Conservation (phyloP, 164 flowering plant genomes). For the Piper longum region DNA sequence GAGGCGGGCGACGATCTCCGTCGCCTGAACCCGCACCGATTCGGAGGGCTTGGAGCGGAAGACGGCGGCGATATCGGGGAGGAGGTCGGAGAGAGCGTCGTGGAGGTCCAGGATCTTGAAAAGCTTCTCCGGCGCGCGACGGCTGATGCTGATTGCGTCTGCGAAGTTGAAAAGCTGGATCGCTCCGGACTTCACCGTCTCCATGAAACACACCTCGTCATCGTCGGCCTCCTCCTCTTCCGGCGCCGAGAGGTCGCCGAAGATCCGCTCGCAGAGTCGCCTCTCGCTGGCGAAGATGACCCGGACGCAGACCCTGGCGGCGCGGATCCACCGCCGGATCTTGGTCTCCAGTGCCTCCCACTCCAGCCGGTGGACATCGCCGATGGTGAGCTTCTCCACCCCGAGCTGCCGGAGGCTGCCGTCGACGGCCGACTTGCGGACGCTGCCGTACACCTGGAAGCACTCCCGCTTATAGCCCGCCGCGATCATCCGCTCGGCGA, state of each 20-base stretch:
- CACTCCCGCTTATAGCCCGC: slow-evolving; percentile 67
- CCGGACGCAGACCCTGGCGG: slow-evolving; percentile 57
- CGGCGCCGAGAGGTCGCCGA: slow-evolving; percentile 15
- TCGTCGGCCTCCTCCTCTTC: slow-evolving; percentile 9
- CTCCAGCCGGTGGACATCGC: slow-evolving; percentile 57
- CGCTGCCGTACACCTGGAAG: slow-evolving; percentile 67
- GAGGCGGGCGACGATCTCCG: slow-evolving; percentile 53
- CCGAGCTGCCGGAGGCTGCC: slow-evolving; percentile 40
- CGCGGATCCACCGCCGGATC: slow-evolving; percentile 78
- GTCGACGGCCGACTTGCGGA: slow-evolving; percentile 48
- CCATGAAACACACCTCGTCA: slow-evolving; percentile 57
- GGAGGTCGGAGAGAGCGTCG: slow-evolving; percentile 45
- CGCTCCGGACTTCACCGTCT: slow-evolving; percentile 57
- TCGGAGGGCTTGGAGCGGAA: slow-evolving; percentile 47
- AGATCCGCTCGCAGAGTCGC: slow-evolving; percentile 23
- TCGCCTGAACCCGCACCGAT: slow-evolving; percentile 45
- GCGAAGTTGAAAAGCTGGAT: slow-evolving; percentile 71
- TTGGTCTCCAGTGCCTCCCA: slow-evolving; percentile 60
- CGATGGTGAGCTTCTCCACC: slow-evolving; percentile 65
- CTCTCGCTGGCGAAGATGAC: slow-evolving; percentile 37
- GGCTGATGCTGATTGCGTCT: slow-evolving; percentile 70
- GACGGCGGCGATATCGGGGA: slow-evolving; percentile 52
- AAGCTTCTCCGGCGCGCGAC: slow-evolving; percentile 75
- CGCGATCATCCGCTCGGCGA: slow-evolving; percentile 69
- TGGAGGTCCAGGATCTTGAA: slow-evolving; percentile 76